Evolutionary conservation across 805 yeast species (phyloP).

Genomic region (Starmerella kuoi): DNA sequence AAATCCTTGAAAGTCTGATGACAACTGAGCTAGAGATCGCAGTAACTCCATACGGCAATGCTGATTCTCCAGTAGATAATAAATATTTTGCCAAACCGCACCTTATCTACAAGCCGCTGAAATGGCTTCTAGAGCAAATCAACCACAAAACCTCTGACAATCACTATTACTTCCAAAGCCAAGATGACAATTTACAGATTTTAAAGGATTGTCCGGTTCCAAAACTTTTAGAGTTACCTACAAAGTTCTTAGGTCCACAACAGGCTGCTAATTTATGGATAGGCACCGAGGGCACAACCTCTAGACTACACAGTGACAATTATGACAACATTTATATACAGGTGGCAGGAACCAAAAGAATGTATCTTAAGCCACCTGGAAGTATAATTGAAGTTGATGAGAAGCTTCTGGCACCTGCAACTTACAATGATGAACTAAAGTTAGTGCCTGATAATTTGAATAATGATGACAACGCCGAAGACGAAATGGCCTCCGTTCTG

Average conservation of each 20-base stretch:
- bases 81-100: conserved; percentile 28
- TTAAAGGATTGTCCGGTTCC: conserved; percentile 10
- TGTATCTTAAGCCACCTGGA: conserved; percentile 30
- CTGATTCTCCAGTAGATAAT: conserved; percentile 29
- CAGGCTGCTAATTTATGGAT: conserved; percentile 34
- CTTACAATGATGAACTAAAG: conserved; percentile 23
- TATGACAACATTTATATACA: conserved; percentile 32
- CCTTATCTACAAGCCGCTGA: conserved; percentile 20
- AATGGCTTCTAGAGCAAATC: conserved; percentile 22
- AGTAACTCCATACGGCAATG: conserved; percentile 30
- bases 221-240: conserved; percentile 15
- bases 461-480: background rate
- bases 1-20: conserved; percentile 6
- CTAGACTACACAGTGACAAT: conserved; percentile 30
- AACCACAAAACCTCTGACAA: background rate
- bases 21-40: conserved; percentile 22
- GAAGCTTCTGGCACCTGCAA: conserved; percentile 24
- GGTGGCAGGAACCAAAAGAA: conserved; percentile 27
- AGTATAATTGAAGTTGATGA: conserved; percentile 26
- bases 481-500: conserved; percentile 13
- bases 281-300: conserved; percentile 26
- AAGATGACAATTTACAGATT: conserved; percentile 28
- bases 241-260: conserved; percentile 23
- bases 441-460: conserved; percentile 8
- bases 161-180: conserved; percentile 31